Evolutionary conservation across 2,329 filamentous ascomycete species (phyloP), one percentile per base, ranked within the genome.

Genomic region (Alternaria arborescens): DNA sequence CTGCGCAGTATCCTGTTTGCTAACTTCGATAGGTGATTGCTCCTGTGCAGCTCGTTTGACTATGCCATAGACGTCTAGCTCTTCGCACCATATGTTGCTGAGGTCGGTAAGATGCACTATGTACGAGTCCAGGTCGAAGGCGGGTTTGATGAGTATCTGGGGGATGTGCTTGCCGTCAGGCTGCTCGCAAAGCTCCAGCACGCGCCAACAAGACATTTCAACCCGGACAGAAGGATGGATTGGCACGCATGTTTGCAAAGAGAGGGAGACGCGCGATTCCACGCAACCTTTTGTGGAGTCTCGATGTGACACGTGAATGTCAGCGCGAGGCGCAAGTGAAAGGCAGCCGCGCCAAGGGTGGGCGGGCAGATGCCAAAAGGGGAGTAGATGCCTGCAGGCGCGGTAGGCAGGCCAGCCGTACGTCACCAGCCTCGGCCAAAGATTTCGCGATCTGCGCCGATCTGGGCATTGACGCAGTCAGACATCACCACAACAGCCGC

Each of bases 21-120:
- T 88, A 1, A 91, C 88, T 72, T 94, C 91, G 62, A 94, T 93
- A 62, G 86, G 88, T 16, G 89, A 91, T 68, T 88, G 84, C 67
- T 89, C 84, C 24, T 85, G 79, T 57, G 86, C 82, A 30, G 87
- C 89, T 60, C 90, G 86, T 60, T 83, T 80, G 56, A 88, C 84
- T 58, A 94, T 90, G 11, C 81, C 83, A n/a, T 81, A 82, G 22
- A 87, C 82, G 57, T 88, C 84, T 22, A 93, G 79, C 8, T 77
- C 82, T 77, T 94, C 91, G 26, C 81, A 79, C 91, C 91, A 95
- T n/a, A 93, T 81, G 66, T 88, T 86, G 72, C 86, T 88, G 60
- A 93, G 82, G 73, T 94, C 91, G 3, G 90, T 92, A 40, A 94
- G 73, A 59, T 87, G 83, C 28, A 94, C 75, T 2, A 80, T 83